A percentile compares a stretch with the other conserved stretches of the same genome.
Conservation (phyloP, 345 rosid species). For the Citrus hindsii region DNA sequence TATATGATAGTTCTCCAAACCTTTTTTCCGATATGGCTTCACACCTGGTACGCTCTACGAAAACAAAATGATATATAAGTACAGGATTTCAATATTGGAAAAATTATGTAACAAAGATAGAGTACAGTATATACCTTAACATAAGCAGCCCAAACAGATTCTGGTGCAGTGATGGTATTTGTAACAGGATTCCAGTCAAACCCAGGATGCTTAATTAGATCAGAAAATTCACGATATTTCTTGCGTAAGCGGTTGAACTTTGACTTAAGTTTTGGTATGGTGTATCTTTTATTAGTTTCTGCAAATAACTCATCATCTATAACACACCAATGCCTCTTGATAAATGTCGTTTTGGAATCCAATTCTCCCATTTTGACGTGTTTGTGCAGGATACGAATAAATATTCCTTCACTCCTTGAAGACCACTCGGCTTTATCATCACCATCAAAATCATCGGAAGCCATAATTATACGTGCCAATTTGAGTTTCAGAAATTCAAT, state of each 20-base stretch:
- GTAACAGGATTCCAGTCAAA: neutral
- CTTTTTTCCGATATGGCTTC: conserved; percentile 2
- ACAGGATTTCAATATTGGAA: neutral
- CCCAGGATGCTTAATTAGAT: conserved; percentile 3
- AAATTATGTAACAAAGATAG: neutral
- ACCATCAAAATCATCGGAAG: neutral
- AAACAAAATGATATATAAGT: neutral
- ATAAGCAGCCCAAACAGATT: neutral
- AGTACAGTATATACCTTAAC: neutral
- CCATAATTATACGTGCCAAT: neutral
- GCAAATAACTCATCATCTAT: neutral
- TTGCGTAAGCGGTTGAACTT: conserved; percentile 2
- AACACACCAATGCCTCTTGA: neutral
- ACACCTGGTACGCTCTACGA: neutral
- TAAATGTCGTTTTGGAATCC: neutral
- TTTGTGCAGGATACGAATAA: neutral
- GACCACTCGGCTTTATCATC: conserved; percentile 10
- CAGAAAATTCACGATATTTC: conserved; percentile 9
- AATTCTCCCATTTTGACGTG: conserved; percentile 1
- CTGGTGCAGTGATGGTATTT: neutral
- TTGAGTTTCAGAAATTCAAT: no score
- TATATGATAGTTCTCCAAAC: neutral
- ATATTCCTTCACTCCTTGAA: neutral
- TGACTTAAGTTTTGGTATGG: conserved; percentile 4
- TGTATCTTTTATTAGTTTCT: neutral